phyloP scores from a whole-genome alignment of 2,329 filamentous ascomycete genomes.

The Decorospora gaudefroyi region DNA sequence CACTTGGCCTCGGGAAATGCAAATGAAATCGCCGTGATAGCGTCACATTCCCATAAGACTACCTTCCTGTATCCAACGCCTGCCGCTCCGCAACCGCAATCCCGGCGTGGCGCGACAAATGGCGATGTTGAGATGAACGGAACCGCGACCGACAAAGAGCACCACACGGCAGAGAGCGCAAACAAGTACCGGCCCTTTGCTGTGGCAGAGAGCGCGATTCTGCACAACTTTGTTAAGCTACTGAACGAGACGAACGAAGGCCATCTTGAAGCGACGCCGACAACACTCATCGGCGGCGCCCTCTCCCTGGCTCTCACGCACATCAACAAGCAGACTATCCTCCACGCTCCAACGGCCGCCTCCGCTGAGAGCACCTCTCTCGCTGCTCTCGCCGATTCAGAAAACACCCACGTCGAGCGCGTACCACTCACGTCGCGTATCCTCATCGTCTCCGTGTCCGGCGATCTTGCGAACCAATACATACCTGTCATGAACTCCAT shows the following conservation, averaged over 20 bases:
- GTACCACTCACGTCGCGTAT: constrained; percentile 75
- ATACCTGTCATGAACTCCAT: constrained; percentile 99
- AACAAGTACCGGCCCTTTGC: constrained; percentile 96
- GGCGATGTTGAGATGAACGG: constrained; percentile 38
- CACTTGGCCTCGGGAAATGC: constrained; percentile 92
- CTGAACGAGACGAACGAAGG: constrained; percentile 67
- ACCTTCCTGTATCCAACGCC: constrained; percentile 83
- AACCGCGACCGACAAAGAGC: constrained; percentile 19
- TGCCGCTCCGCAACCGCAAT: constrained; percentile 20
- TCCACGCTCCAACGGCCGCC: constrained; percentile 45
- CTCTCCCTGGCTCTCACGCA: constrained; percentile 86
- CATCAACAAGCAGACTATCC: constrained; percentile 79
- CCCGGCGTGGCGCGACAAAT: constrained; percentile 27
- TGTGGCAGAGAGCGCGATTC: constrained; percentile 79
- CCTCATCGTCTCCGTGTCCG: constrained; percentile 85
- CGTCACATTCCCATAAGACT: constrained; percentile 83
- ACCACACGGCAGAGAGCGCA: constrained; percentile 54
- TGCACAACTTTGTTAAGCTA: constrained; percentile 73
- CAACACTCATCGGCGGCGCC: constrained; percentile 87
- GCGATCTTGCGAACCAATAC: constrained; percentile 85
- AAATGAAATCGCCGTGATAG: constrained; percentile 90
- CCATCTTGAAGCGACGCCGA: constrained; percentile 69
- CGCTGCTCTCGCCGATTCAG: constrained; percentile 53
- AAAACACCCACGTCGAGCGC: constrained; percentile 43
- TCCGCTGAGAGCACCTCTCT: constrained; percentile 51